These are phyloP conservation scores for Penicillium salamii DNA, from an alignment of 495 filamentous ascomycete species.

Conservation along the genomic window DNA sequence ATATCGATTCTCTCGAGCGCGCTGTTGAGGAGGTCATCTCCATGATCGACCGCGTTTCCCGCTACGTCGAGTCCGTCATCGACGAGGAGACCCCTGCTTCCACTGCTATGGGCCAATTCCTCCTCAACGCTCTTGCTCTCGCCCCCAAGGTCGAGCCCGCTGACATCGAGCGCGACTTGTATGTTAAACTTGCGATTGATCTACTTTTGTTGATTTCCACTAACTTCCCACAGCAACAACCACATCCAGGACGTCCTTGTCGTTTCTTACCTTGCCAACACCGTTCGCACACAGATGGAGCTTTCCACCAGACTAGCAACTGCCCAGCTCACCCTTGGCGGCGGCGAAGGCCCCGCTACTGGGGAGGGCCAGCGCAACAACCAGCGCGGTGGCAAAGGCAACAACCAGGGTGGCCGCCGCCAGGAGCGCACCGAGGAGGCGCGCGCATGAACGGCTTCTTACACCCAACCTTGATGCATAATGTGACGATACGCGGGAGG, in stretches of 20 bases:
- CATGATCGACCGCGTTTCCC: slow-evolving; percentile 84
- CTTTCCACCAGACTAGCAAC: slow-evolving; percentile 91
- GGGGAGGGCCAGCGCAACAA: slow-evolving; percentile 38
- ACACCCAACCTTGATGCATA: slow-evolving; percentile 22
- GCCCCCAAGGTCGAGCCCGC: slow-evolving; percentile 88
- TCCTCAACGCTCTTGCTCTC: slow-evolving; percentile 86
- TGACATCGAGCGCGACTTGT: slow-evolving; percentile 93
- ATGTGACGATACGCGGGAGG: slow-evolving; percentile 20
- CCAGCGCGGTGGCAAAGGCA: slow-evolving; percentile 48
- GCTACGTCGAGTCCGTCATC: slow-evolving; percentile 83
- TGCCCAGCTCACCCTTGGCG: slow-evolving; percentile 67
- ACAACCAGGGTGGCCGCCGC: slow-evolving; percentile 38
- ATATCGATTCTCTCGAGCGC: slow-evolving; percentile 82
- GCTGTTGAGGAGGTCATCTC: slow-evolving; percentile 80
- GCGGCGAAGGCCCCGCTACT: slow-evolving; percentile 40
- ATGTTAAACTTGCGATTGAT: slow-evolving; percentile 22
- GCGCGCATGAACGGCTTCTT: slow-evolving; percentile 34
- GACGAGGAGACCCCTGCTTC: slow-evolving; percentile 66
- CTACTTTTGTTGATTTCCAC: slow-evolving; percentile 34
- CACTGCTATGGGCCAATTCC: slow-evolving; percentile 86
- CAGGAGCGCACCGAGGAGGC: slow-evolving; percentile 42
- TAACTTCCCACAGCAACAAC: slow-evolving; percentile 67
- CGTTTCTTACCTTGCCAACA: slow-evolving; percentile 96
- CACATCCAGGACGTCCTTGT: slow-evolving; percentile 98
- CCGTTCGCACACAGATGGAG: slow-evolving; percentile 98